These are phyloP conservation scores for Diplosphaera chodatii DNA, from an alignment of 139 green algal species.

Conservation along the genomic window DNA sequence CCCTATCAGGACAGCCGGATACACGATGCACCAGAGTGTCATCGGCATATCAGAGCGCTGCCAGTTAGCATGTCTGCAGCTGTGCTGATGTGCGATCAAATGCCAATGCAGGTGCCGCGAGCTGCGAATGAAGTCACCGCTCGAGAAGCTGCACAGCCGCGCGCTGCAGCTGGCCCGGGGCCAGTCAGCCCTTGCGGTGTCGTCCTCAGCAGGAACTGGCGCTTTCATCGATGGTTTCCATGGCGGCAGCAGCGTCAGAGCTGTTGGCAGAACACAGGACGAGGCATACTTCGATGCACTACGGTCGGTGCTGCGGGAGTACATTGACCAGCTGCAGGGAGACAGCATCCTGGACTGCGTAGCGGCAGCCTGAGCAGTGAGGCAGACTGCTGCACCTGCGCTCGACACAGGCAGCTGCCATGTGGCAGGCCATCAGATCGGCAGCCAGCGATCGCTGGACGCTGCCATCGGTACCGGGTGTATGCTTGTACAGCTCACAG, in stretches of 20 bases:
- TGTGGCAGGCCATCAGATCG: no score
- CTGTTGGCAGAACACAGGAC: slow-evolving; percentile 4
- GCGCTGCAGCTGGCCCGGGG: slow-evolving; percentile 6
- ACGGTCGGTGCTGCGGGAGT: slow-evolving; percentile 25
- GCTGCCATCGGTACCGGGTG: no score
- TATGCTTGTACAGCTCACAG: no score
- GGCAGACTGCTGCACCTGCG: no score
- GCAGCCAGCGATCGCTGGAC: no score
- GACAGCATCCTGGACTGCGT: neutral
- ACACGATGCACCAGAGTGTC: no score
- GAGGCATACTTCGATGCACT: slow-evolving; percentile 29
- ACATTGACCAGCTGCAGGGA: slow-evolving; percentile 6
- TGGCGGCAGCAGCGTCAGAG: neutral
- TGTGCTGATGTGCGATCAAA: no score
- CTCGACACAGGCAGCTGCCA: no score
- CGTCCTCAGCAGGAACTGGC: neutral
- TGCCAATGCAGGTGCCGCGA: slow-evolving; percentile 18
- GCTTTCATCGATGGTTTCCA: no score
- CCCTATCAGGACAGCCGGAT: no score
- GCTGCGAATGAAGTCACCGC: slow-evolving; percentile 20
- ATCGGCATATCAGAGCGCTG: no score
- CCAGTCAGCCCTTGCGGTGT: slow-evolving; percentile 2
- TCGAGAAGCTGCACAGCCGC: slow-evolving; percentile 45
- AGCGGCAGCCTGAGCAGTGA: neutral
- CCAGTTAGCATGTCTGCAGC: no score